Percentiles rank a stretch among this genome's conserved stretches.
Evolutionary conservation across 2,329 filamentous ascomycete genomes (phyloP).

Genomic region (Annulohypoxylon truncatum): DNA sequence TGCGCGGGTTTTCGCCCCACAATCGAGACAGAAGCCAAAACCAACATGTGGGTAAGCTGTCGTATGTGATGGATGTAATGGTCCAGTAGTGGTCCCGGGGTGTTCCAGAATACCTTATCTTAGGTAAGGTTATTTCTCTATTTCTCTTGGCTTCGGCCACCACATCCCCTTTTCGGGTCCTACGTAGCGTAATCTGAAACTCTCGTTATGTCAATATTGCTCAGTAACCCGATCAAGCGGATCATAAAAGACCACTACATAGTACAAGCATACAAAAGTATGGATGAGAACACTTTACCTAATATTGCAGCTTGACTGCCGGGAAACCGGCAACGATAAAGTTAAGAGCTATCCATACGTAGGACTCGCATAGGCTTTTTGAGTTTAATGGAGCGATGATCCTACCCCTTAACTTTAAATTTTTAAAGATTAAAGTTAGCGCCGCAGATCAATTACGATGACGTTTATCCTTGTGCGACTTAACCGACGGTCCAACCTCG

Average conservation of each 20-base stretch:
- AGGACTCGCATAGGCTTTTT: slow-evolving; percentile 1
- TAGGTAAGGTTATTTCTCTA: slow-evolving; percentile 27
- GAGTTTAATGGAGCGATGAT: slow-evolving; percentile 12
- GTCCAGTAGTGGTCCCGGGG: not conserved
- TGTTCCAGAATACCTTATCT: slow-evolving; percentile 37
- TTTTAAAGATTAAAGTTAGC: slow-evolving; percentile 32
- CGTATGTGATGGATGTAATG: not conserved
- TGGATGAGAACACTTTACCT: no score
- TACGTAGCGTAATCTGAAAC: not conserved
- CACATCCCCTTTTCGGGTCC: not conserved
- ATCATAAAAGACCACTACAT: not conserved
- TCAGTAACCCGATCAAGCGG: not conserved
- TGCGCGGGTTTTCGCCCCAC: slow-evolving; percentile 21
- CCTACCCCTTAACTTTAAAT: slow-evolving; percentile 33
- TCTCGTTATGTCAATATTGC: not conserved
- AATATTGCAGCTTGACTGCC: slow-evolving; percentile 6
- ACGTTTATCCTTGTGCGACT: slow-evolving; percentile 27
- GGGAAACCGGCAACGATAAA: slow-evolving; percentile 3
- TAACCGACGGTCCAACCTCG: not conserved
- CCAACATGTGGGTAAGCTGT: slow-evolving; percentile 26
- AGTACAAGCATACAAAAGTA: not conserved
- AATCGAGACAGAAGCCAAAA: slow-evolving; percentile 40
- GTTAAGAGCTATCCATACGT: slow-evolving; percentile 5
- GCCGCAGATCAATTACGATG: slow-evolving; percentile 28
- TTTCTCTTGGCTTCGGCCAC: slow-evolving; percentile 2